phyloP scores from a whole-genome alignment of 495 filamentous ascomycete species.

The Penicillium riverlandense region DNA sequence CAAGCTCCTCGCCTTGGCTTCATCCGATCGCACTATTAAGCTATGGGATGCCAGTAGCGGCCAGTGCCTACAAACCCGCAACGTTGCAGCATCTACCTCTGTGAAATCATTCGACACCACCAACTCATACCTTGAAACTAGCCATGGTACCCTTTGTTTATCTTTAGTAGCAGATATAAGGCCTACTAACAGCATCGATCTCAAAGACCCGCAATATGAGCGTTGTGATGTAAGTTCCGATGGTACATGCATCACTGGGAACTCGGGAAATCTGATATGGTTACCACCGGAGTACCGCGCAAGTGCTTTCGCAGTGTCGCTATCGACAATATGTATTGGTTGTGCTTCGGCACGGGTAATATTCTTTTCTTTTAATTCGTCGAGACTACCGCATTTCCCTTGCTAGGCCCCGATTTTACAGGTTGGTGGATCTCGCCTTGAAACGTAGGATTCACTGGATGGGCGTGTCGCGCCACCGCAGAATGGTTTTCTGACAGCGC shows the following conservation, averaged over 20 bases:
- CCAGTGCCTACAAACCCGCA: too few species aligned
- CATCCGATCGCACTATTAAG: background rate
- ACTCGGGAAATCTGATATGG: conserved; percentile 11
- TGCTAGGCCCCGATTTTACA: too few species aligned
- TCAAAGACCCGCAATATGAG: background rate
- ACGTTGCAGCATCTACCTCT: too few species aligned
- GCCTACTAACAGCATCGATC: background rate
- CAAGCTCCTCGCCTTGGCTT: background rate
- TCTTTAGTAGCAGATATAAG: too few species aligned
- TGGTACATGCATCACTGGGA: conserved; percentile 15
- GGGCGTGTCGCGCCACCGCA: background rate
- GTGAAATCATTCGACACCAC: conserved; percentile 1
- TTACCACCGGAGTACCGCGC: conserved; percentile 17
- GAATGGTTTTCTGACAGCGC: too few species aligned
- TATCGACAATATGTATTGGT: too few species aligned
- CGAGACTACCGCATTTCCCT: too few species aligned
- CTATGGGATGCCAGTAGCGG: too few species aligned
- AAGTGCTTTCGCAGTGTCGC: too few species aligned
- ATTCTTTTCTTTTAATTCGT: too few species aligned
- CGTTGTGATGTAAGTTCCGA: conserved; percentile 6
- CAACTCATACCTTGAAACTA: background rate
- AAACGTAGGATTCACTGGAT: background rate
- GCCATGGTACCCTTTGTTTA: background rate
- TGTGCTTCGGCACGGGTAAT: too few species aligned
- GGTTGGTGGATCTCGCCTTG: too few species aligned